Percentiles rank a stretch among this genome's conserved stretches.
Evolutionary conservation across 176 grass and related monocot species (phyloP).

Genomic region (Ensete ventricosum): DNA sequence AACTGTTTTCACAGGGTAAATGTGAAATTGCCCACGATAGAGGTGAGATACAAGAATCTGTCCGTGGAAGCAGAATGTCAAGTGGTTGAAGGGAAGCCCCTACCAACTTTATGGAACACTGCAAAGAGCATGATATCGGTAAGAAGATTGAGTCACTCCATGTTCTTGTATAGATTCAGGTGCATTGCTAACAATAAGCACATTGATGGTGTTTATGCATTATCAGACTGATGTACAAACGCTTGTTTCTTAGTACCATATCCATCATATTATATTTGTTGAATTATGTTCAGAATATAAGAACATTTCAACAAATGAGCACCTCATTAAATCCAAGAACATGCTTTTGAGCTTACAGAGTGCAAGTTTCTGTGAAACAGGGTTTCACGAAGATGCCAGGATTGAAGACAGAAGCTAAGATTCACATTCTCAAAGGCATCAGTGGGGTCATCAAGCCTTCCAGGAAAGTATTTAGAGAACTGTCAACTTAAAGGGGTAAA

Average conservation of each 20-base stretch:
- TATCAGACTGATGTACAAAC: slow-evolving; percentile 6
- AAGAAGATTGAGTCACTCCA: not conserved
- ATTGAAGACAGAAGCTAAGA: slow-evolving; percentile 31
- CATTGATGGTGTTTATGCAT: not conserved
- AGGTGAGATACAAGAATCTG: slow-evolving; percentile 43
- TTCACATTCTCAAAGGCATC: slow-evolving; percentile 46
- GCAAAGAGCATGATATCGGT: slow-evolving; percentile 24
- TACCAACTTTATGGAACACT: slow-evolving; percentile 53
- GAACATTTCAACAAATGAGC: too few relatives aligned
- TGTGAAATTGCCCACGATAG: slow-evolving; percentile 45
- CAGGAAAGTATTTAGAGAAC: slow-evolving; percentile 26
- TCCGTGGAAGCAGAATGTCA: slow-evolving; percentile 39
- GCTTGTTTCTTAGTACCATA: not conserved
- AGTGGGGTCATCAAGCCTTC: slow-evolving; percentile 57
- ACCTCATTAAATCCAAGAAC: too few relatives aligned
- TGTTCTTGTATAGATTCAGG: not conserved
- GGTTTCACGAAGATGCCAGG: slow-evolving; percentile 28
- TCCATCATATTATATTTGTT: not conserved
- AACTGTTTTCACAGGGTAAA: slow-evolving; percentile 27
- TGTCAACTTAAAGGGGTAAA: not conserved
- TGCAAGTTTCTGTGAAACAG: slow-evolving; percentile 11
- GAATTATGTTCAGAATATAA: too few relatives aligned
- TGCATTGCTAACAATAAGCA: not conserved
- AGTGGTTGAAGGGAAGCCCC: slow-evolving; percentile 45
- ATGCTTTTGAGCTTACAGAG: not conserved